Conservation (phyloP, 371 early-diverging fungal species). For the Mucor velutinosus region DNA sequence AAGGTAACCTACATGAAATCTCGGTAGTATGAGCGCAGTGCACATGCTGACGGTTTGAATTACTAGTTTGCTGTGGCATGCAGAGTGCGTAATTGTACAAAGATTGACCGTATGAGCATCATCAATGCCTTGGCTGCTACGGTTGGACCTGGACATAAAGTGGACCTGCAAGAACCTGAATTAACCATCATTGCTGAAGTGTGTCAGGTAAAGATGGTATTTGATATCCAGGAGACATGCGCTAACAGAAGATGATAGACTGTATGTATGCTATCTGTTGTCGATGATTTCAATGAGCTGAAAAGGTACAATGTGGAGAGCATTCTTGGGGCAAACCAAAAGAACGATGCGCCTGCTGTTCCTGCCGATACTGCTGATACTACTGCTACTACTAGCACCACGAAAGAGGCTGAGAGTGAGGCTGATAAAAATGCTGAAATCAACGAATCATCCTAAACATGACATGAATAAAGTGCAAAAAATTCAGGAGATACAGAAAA, state of each 20-base stretch:
- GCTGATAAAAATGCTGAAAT: neutral
- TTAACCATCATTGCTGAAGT: conserved; percentile 69
- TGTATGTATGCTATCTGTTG: conserved; percentile 75
- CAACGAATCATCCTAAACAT: neutral
- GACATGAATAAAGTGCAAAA: neutral
- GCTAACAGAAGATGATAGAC: conserved; percentile 35
- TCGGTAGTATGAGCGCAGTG: neutral
- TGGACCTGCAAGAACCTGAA: conserved; percentile 67
- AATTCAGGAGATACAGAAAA: neutral
- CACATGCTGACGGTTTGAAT: neutral
- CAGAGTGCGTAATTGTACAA: conserved; percentile 65
- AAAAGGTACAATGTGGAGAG: conserved; percentile 74
- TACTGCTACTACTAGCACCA: neutral
- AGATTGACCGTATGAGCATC: conserved; percentile 58
- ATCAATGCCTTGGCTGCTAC: conserved; percentile 56
- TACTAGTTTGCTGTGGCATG: conserved; percentile 68
- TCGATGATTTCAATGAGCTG: conserved; percentile 61
- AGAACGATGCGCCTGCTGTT: neutral
- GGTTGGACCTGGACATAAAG: conserved; percentile 61
- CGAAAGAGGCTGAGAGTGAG: neutral
- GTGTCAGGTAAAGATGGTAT: conserved; percentile 54
- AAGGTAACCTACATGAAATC: conserved; percentile 25
- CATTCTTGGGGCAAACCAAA: conserved; percentile 37
- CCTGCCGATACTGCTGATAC: neutral
- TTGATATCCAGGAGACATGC: neutral